These are phyloP conservation scores for Linnemannia hyalina DNA, from an alignment of 192 early-diverging fungal species.

Conservation along the genomic window DNA sequence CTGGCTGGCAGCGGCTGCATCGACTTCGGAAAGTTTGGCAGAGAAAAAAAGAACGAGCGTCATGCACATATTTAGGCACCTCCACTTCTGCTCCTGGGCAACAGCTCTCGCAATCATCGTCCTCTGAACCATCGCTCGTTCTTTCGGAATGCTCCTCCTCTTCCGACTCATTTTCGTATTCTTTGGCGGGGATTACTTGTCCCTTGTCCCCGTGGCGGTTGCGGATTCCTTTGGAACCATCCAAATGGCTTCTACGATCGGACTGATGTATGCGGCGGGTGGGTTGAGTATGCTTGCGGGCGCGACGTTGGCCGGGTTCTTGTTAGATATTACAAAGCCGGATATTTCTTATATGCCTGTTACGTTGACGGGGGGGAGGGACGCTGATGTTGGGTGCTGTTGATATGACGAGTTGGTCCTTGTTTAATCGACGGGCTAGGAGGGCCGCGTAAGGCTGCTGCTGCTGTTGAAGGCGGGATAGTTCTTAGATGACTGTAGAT, in stretches of 20 bases:
- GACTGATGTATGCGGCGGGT: conserved; percentile 56
- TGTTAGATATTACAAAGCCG: conserved; percentile 41
- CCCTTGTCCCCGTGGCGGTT: conserved; percentile 50
- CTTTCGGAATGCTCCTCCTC: conserved; percentile 28
- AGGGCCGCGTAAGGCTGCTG: conserved; percentile 3
- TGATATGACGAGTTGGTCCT: conserved; percentile 21
- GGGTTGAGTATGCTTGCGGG: conserved; percentile 60
- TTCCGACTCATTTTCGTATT: conserved; percentile 61
- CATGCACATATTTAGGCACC: no score
- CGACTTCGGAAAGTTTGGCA: no score
- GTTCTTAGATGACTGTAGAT: neutral
- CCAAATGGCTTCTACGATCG: conserved; percentile 58
- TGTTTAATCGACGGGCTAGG: conserved; percentile 17
- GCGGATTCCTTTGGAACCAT: conserved; percentile 58
- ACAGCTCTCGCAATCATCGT: conserved; percentile 37
- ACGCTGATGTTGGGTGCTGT: conserved; percentile 29
- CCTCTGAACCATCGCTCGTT: conserved; percentile 34
- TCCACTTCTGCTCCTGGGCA: conserved; percentile 35
- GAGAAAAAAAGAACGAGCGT: no score
- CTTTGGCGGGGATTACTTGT: conserved; percentile 63
- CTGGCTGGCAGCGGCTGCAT: no score
- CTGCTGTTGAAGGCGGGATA: neutral
- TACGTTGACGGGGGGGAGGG: conserved; percentile 24
- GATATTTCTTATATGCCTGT: conserved; percentile 46
- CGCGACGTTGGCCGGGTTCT: conserved; percentile 48